Conservation (phyloP, 1,284 basidiomycete genomes). For the Caloboletus firmus region DNA sequence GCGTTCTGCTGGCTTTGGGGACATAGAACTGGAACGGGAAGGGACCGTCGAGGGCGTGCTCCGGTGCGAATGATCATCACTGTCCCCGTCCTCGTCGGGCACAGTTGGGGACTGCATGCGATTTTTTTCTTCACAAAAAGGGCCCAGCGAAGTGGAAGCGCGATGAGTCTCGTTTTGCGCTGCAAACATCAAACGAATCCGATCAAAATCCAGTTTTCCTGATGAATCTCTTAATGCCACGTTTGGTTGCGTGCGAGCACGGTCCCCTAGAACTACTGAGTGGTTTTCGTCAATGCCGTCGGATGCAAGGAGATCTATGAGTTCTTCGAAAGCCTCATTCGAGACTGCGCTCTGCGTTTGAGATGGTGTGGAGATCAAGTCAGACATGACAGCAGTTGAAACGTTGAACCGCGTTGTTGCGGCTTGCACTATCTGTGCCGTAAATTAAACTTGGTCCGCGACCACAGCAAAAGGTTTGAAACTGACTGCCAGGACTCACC, state of each 20-base stretch:
- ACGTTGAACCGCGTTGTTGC: neutral
- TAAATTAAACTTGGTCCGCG: slow-evolving; percentile 4
- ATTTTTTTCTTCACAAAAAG: neutral
- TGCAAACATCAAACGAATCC: slow-evolving; percentile 32
- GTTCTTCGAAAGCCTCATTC: slow-evolving; percentile 33
- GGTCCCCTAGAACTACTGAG: neutral
- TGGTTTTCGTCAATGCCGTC: slow-evolving; percentile 28
- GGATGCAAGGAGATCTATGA: slow-evolving; percentile 36
- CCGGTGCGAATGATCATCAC: slow-evolving; percentile 16
- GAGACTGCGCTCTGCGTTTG: slow-evolving; percentile 25
- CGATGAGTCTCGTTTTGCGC: slow-evolving; percentile 9
- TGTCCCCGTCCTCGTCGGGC: slow-evolving; percentile 14
- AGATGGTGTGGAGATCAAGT: slow-evolving; percentile 27
- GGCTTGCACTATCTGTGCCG: slow-evolving; percentile 8
- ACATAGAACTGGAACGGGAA: slow-evolving; percentile 21
- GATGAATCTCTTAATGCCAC: slow-evolving; percentile 26
- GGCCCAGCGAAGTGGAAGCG: neutral
- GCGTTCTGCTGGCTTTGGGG: slow-evolving; percentile 13
- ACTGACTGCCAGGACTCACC: neutral
- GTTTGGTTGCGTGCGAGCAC: slow-evolving; percentile 2
- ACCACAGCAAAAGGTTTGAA: neutral
- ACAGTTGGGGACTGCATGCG: neutral
- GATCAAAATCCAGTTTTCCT: slow-evolving; percentile 34
- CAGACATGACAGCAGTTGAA: slow-evolving; percentile 20
- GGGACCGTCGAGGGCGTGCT: slow-evolving; percentile 10